Base-by-base conservation (phyloP, 148 eudicot species). In the Dysphania ambrosioides region DNA sequence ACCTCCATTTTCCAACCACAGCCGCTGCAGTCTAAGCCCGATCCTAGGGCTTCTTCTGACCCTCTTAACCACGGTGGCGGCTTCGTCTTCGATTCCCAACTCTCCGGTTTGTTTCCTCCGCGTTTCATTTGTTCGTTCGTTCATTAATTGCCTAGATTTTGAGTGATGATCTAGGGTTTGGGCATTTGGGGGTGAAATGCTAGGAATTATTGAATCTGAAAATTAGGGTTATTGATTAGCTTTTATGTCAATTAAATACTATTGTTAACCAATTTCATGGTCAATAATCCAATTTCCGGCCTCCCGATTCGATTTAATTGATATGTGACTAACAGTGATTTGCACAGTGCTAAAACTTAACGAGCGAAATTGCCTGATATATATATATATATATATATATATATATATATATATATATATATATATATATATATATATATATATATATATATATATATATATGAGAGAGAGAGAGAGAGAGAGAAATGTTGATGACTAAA, bases 31-130 rank as follows among this genome's bases (percentile, higher is more conserved):
- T 60, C 80, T 9, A 88, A 63, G 68, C 84, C 96, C 47, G 82
- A 82, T 51, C 90, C 96, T 10, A 85, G 81, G 81, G 96, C 93
- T n/a, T 27, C 36, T 5, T 30, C 67, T 11, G 96, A 92, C 68
- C 98, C 97, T 9, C 63, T 87, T 13, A 85, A 77, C 53, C 82
- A 87, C 8, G 98, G 96, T 0, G 98, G 98, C 4, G 98, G 98
- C 4, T 95, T 95, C 68, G 76, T 91, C 21, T 85, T 90, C 8
- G 93, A 90, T 66, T 79, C 95, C 5, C 88, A 87, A 82, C 86
- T 87, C 10, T 79, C 92, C 41, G 85, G 91, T 88, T 73, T 26
- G 79, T 11, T 34, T 26, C 16, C 1, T 4, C 23, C 12, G 16
- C 41, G 1, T 2, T 73, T 77, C 41, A 8, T 24, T 8, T 41